Evolutionary conservation across 1,284 basidiomycete genomes (phyloP).

Genomic region (Mixia osmundae): DNA sequence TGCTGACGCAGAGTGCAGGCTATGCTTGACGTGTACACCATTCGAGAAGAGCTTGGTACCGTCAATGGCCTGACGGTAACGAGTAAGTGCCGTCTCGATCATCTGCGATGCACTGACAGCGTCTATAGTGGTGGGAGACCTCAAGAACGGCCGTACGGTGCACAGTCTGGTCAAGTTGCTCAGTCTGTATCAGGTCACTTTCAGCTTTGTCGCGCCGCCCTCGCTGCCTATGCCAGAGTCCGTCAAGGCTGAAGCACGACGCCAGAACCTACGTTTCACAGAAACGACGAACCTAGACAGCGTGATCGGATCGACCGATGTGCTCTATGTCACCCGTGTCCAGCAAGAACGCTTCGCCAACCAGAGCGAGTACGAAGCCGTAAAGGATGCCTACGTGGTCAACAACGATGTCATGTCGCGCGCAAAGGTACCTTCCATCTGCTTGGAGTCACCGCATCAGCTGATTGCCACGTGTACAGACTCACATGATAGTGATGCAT

Average conservation of each 20-base stretch:
- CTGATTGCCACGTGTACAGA: too few species aligned
- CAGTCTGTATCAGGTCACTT: conserved; percentile 54
- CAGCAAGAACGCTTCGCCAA: conserved; percentile 83
- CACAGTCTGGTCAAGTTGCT: conserved; percentile 86
- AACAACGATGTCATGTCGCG: conserved; percentile 79
- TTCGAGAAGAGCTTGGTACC: conserved; percentile 80
- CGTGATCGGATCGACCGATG: conserved; percentile 78
- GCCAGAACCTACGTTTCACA: conserved; percentile 52
- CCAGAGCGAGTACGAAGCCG: conserved; percentile 61
- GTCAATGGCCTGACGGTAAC: conserved; percentile 93
- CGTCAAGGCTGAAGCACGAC: conserved; percentile 59
- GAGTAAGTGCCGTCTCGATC: conserved; percentile 18
- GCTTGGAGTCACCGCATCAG: too few species aligned
- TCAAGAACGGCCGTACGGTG: conserved; percentile 95
- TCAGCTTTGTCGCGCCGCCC: conserved; percentile 87
- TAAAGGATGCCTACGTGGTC: conserved; percentile 80
- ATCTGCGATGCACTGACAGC: neutral
- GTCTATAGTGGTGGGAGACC: conserved; percentile 44
- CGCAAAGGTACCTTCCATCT: too few species aligned
- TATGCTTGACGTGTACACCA: conserved; percentile 84
- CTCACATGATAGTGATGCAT: conserved; percentile 96
- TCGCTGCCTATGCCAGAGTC: conserved; percentile 76
- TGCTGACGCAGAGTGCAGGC: conserved; percentile 30
- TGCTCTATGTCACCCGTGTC: conserved; percentile 85
- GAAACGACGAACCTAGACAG: conserved; percentile 72